phyloP scores from a whole-genome alignment of 106 monocot species.

The Dioscorea alata region DNA sequence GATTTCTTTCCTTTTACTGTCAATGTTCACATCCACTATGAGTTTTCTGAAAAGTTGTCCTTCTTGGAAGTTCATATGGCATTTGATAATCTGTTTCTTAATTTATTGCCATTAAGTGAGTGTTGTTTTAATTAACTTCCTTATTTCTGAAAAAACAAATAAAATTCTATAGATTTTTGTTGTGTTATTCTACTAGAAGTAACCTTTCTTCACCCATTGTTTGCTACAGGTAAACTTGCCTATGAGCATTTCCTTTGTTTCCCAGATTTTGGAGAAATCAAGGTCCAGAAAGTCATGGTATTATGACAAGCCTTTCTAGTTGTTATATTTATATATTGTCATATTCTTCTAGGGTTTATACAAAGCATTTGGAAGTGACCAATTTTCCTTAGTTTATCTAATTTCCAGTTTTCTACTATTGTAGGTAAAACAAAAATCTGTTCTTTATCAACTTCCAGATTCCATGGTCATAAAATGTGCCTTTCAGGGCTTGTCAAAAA shows the following conservation, averaged over 20 bases:
- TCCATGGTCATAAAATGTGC: slow-evolving; percentile 23
- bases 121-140: neutral
- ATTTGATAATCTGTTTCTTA: neutral
- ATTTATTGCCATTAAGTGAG: neutral
- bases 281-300: slow-evolving; percentile 37
- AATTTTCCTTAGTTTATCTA: neutral
- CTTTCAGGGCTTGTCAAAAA: slow-evolving; percentile 8
- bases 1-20: no score
- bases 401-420: neutral
- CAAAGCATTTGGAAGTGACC: no score
- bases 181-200: neutral
- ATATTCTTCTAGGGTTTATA: no score
- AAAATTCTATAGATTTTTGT: neutral
- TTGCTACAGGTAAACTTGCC: slow-evolving; percentile 23
- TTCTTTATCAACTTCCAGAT: slow-evolving; percentile 36
- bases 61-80: neutral
- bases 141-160: no score
- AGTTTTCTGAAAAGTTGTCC: no score
- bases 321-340: neutral
- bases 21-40: no score
- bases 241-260: slow-evolving; percentile 30
- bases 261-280: slow-evolving; percentile 31
- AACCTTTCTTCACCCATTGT: neutral
- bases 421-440: slow-evolving; percentile 37
- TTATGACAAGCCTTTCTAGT: neutral